Base-by-base conservation (phyloP, 495 filamentous ascomycete genomes). In the Echria macrotheca region DNA sequence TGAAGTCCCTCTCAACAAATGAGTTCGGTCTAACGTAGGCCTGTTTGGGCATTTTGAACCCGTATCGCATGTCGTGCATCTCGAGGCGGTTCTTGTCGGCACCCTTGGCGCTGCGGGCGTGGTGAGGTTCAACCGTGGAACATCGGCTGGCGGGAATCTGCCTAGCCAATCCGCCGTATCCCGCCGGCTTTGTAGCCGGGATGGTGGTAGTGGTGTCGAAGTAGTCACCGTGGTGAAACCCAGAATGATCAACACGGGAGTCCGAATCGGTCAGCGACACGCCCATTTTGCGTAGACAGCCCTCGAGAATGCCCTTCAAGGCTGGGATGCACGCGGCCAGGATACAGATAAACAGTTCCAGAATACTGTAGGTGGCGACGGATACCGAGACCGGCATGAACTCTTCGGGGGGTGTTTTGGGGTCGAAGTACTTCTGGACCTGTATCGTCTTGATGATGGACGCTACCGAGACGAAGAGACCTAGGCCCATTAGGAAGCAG, bases 401-500 rank as follows among this genome's bases (percentile, higher is more conserved):
- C 12, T 59, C 56, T 12, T 33, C 50, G 2, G 10, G 0, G 0
- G 46, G 18, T 1, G 43, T 12, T 5, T 23, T 21, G 14, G 50
- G 47, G 6, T 59, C 49, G 28, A 54, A 52, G 43, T 45, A 62
- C 12, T 47, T 36, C 28, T 55, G 47, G 11, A 62, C 44, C 3
- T 49, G 49, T 5, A 59, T 46, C 19, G 59, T 62, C 49, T 62
- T 62, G 40, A 55, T 32, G 39, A 62, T 53, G 37, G 42, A 49
- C 9, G 48, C 51, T 0, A 52, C 45, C 12, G 50, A 54, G 9
- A 56, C 59, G 5, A 62, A 50, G 39, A 62, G 26, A 36, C 59
- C 59, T 42, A 62, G 56, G 31, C 53, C 59, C 59, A 62, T 62
- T 5, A 62, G 36, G 19, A 54, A 38, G 45, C 56, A 62, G 14